Evolutionary conservation across 139 green algal species (phyloP), one percentile per base, ranked within the genome.

Genomic region (Auxenochlorella pyrenoidosa): DNA sequence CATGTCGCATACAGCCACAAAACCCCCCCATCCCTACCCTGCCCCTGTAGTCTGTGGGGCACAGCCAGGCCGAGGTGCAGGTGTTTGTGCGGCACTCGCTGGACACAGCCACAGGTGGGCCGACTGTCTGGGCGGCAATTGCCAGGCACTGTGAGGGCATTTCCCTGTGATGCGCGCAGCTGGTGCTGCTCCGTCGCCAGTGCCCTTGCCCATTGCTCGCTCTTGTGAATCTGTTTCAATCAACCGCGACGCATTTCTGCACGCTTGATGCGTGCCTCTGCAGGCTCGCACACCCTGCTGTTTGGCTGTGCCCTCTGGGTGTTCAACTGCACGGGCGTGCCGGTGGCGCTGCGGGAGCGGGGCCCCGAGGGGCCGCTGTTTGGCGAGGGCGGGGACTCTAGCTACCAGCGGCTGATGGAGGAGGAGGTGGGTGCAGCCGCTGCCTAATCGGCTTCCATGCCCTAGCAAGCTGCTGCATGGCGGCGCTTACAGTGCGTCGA

Each of bases 281-380:
- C 73, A 88, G 84, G 84, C 58, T 75, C 59, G 12, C 83, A 88
- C 66, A 58, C 84, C 3, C 75, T 95, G 71, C 85, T 72, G 30
- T 66, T 95, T 60, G 73, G 43, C 73, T 93, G 92, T 79, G 77
- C 83, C 4, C 82, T 96, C n/a, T 96, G 94, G 94, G 87, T 97
- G 63, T 96, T 94, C 93, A 97, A 97, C 90, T 95, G 91, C 86
- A 93, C 90, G 0, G 94, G 93, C 1, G 51, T 95, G 72, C 93
- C 94, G 0, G 66, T 96, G n/a, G 88, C 90, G 43, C 87, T 96
- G 63, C 84, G 85, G 16, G 68, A 75, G 79, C 15, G 54, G 16
- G 28, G 82, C 80, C 12, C 16, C n/a, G 40, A 51, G 1, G 73
- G 32, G n/a, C 41, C 12, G 43, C 22, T 76, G 30, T 71, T 76